Evolutionary conservation across 805 yeast genomes (phyloP).

Genomic region (Yamadazyma olivae): DNA sequence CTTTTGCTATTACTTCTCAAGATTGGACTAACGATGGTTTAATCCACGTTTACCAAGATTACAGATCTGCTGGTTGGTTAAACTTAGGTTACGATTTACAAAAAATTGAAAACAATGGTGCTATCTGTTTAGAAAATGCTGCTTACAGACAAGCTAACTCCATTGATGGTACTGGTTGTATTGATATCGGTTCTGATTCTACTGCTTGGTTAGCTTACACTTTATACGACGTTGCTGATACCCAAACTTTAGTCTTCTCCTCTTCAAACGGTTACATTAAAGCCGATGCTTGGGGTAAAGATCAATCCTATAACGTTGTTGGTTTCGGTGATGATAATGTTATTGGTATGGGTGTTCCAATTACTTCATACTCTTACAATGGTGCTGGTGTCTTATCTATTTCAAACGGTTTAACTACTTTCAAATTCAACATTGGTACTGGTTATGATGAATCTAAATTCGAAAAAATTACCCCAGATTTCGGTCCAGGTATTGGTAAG

Average conservation of each 20-base stretch:
- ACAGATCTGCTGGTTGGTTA: slow-evolving; percentile 19
- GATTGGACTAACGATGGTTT: slow-evolving; percentile 19
- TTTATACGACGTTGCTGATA: slow-evolving; percentile 10
- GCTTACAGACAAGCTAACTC: slow-evolving; percentile 18
- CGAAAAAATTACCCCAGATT: slow-evolving; percentile 13
- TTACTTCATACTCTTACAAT: slow-evolving; percentile 10
- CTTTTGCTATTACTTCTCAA: slow-evolving; percentile 15
- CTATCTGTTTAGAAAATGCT: slow-evolving; percentile 21
- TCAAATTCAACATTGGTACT: slow-evolving; percentile 19
- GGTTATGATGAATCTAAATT: slow-evolving; percentile 17
- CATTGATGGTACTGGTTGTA: slow-evolving; percentile 23
- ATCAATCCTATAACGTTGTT: slow-evolving; percentile 20
- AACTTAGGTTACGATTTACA: slow-evolving; percentile 17
- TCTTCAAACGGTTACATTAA: slow-evolving; percentile 12
- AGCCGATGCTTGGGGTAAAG: slow-evolving; percentile 15
- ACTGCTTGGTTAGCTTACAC: slow-evolving; percentile 16
- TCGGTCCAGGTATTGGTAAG: slow-evolving; percentile 17
- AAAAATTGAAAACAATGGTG: slow-evolving; percentile 18
- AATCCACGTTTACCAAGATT: slow-evolving; percentile 18
- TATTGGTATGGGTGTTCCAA: slow-evolving; percentile 20
- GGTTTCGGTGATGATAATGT: slow-evolving; percentile 28
- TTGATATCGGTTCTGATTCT: slow-evolving; percentile 16
- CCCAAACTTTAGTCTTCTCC: slow-evolving; percentile 17
- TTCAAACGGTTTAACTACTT: slow-evolving; percentile 11
- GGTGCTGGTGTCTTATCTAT: slow-evolving; percentile 13